Evolutionary conservation across 2,329 filamentous ascomycete species (phyloP).

Genomic region (Colletotrichum destructivum): DNA sequence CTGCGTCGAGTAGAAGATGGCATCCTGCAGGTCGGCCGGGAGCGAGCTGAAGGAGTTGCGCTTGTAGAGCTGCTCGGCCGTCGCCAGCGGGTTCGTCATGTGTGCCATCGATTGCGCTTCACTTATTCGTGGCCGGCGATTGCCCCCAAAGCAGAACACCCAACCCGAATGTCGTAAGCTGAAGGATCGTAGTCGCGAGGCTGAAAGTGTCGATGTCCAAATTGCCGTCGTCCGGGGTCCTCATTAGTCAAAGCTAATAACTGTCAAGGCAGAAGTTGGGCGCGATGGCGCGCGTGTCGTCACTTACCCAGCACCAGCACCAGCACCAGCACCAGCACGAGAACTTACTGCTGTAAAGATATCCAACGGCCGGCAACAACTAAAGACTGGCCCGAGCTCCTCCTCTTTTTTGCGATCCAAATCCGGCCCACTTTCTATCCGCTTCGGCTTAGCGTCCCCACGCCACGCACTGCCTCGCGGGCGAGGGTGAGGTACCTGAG

Average conservation of each 20-base stretch:
- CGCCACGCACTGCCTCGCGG: slow-evolving; percentile 7
- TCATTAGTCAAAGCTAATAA: slow-evolving; percentile 34
- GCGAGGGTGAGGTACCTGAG: slow-evolving; percentile 31
- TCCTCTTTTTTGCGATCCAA: not conserved
- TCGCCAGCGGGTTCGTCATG: slow-evolving; percentile 77
- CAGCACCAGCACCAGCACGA: too few relatives aligned
- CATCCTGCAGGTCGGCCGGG: slow-evolving; percentile 79
- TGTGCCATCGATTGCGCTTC: slow-evolving; percentile 38
- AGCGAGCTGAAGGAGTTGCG: slow-evolving; percentile 70
- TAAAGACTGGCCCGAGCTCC: slow-evolving; percentile 31
- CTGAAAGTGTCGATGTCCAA: slow-evolving; percentile 18
- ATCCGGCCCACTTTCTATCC: not conserved
- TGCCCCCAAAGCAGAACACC: not conserved
- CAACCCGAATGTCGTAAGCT: not conserved
- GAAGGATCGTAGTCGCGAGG: slow-evolving; percentile 19
- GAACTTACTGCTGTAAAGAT: too few relatives aligned
- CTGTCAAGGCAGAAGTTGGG: slow-evolving; percentile 27
- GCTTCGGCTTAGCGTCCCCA: slow-evolving; percentile 28
- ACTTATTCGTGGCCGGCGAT: not conserved
- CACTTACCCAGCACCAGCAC: slow-evolving; percentile 17
- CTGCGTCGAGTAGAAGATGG: slow-evolving; percentile 79
- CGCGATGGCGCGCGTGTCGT: slow-evolving; percentile 33
- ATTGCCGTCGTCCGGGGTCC: slow-evolving; percentile 1
- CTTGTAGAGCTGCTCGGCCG: slow-evolving; percentile 77
- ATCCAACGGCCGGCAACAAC: not conserved